Conservation (phyloP, 129 eudicot genomes). For the Lonicera japonica region DNA sequence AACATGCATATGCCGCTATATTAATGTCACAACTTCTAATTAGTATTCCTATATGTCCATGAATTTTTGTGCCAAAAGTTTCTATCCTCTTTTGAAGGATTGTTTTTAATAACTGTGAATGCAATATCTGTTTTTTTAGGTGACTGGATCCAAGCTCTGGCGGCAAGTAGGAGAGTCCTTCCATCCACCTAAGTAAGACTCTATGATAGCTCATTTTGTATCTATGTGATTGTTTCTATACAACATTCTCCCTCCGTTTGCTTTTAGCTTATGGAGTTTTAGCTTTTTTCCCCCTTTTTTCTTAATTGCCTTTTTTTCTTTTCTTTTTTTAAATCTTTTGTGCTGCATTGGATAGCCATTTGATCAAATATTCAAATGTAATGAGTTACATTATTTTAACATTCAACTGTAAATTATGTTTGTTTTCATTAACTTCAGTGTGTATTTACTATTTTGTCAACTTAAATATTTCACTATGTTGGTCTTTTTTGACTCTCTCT, state of each 20-base stretch:
- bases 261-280: background rate
- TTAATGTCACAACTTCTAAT: too few relatives aligned
- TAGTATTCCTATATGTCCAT: too few relatives aligned
- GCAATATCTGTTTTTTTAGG: slow-evolving; percentile 31
- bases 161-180: slow-evolving; percentile 95
- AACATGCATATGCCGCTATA: too few relatives aligned
- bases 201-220: slow-evolving; percentile 2
- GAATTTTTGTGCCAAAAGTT: too few relatives aligned
- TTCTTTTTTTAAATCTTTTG: background rate
- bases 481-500: background rate
- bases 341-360: too few relatives aligned
- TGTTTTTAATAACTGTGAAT: background rate
- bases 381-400: too few relatives aligned
- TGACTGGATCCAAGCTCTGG: slow-evolving; percentile 82
- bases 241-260: background rate
- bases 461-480: background rate
- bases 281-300: background rate
- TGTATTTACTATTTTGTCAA: background rate
- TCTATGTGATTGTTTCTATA: background rate
- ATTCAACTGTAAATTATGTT: too few relatives aligned
- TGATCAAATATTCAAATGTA: too few relatives aligned
- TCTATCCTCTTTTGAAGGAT: too few relatives aligned
- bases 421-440: background rate
- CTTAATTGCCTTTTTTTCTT: background rate
- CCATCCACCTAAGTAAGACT: slow-evolving; percentile 88